Conservation (phyloP, 495 filamentous ascomycete species). For the Lasiosphaeris hirsuta region DNA sequence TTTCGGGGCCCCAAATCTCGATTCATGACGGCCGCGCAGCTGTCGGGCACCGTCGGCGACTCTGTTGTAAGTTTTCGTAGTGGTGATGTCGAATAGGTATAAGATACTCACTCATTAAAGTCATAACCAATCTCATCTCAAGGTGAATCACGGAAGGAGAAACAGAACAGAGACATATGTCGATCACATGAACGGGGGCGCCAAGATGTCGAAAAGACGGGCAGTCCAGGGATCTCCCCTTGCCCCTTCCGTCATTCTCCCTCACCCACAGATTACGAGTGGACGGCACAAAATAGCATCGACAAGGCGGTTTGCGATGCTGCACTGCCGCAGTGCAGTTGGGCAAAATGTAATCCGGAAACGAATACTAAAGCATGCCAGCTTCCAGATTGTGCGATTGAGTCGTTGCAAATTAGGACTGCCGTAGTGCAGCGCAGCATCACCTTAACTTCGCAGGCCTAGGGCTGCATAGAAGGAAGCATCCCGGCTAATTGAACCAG, state of each 20-base stretch:
- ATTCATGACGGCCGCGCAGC: background rate
- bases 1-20: constrained; percentile 1
- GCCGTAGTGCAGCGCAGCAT: background rate
- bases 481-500: constrained; percentile 19
- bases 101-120: too few species aligned
- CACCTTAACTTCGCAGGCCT: background rate
- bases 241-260: too few species aligned
- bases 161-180: background rate
- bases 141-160: background rate
- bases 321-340: background rate
- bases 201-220: constrained; percentile 11
- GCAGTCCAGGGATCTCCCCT: too few species aligned
- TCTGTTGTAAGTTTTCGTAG: too few species aligned
- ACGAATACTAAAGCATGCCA: background rate
- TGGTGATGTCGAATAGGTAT: too few species aligned
- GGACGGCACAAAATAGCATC: background rate
- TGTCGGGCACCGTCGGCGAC: too few species aligned
- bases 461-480: constrained; percentile 19
- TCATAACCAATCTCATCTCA: too few species aligned
- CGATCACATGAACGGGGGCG: constrained; percentile 13
- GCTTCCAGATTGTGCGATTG: too few species aligned
- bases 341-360: background rate
- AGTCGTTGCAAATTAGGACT: too few species aligned
- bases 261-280: too few species aligned
- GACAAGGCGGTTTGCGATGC: background rate